Evolutionary conservation across 2,329 filamentous ascomycete genomes (phyloP), one percentile per base, ranked within the genome.

Genomic region (Hymenoscyphus fructigenus): DNA sequence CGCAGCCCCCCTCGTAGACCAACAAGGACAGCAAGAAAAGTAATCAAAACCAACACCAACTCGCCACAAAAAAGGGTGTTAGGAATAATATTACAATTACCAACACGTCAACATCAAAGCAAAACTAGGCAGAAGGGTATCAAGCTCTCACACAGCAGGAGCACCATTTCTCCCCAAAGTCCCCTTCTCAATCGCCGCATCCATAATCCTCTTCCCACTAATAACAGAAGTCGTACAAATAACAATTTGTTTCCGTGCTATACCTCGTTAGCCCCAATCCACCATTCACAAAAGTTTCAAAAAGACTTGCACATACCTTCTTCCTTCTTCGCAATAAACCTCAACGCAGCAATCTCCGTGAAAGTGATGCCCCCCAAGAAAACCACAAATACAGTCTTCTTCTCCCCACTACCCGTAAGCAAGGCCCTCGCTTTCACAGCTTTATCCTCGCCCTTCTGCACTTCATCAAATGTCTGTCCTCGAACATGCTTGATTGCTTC

Each of bases 351-450:
- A 76, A 99, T 94, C 78, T 99, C 95, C 0, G 95, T 94, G 75
- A 96, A 97, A 0, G 93, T 97, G 63, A 99, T 91, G 1, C 95
- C 96, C n/a, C 95, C 95, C 20, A 99, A 81, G 78, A 98, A 98
- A 71, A 98, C 96, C n/a, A 99, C 89, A 74, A 97, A 91, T 0
- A 96, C 90, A 0, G 91, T 94, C 81, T 97, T 96, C 76, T 88
- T 88, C 60, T 86, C 86, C 17, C 85, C 85, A 59, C 82, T 87
- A 0, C 93, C 92, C 57, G 92, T 91, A 47, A 99, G 81, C 29
- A 96, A 85, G 66, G 92, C 89, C 64, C 93, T 84, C 17, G 94
- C 94, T 73, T 94, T 93, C 36, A 94, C 88, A 1, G 93, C 93
- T 76, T 95, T 96, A 74, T 97, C 93, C 73, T 96, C 92, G 2